Base-by-base conservation (phyloP, 192 early-diverging fungal genomes). In the Coemansia sp. region DNA sequence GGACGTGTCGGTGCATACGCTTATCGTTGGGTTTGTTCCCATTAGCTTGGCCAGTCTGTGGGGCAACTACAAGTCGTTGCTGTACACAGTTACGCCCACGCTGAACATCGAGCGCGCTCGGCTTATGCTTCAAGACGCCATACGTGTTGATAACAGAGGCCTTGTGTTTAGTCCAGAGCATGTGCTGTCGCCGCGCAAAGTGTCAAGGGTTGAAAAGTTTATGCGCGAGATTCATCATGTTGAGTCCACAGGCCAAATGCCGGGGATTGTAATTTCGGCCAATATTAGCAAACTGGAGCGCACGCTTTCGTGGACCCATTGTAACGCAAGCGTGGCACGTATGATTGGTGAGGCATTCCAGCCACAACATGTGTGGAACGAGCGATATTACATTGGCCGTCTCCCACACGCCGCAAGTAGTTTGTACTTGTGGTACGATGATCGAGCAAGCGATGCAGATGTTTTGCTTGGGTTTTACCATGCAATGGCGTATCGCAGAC, bases 21-120 rank as follows among this genome's bases (percentile, higher is more conserved):
- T 88, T 49, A 53, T 86, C 12, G 77, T 87, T 0, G 87, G 89
- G 16, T 83, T 91, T 67, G 59, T 88, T 1, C 93, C 93, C 3
- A 84, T 93, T 29, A 86, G 86, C 17, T 67, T 82, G 49, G 74
- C 88, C 38, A 90, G 86, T 58, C 78, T 94, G 67, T 91, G 84
- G 69, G 86, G 82, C 10, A 89, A 86, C 63, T 91, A 92, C 80
- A 72, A 69, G 58, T 87, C 93, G 22, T 31, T 78, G 35, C 29
- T 73, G 6, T 78, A 67, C 23, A 51, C 75, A 14, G 53, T 66
- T 16, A 78, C 75, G 26, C 75, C 70, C 4, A 69, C 75, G 1
- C 60, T 78, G 7, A 78, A 78, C 35, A 47, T 73, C 4, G 75
- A 72, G 38, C 75, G 75, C 12, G 55, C 71, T 1, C 47, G 39